These are phyloP conservation scores for Solanum virginianum DNA, from an alignment of 257 asterid genomes.

Conservation along the genomic window DNA sequence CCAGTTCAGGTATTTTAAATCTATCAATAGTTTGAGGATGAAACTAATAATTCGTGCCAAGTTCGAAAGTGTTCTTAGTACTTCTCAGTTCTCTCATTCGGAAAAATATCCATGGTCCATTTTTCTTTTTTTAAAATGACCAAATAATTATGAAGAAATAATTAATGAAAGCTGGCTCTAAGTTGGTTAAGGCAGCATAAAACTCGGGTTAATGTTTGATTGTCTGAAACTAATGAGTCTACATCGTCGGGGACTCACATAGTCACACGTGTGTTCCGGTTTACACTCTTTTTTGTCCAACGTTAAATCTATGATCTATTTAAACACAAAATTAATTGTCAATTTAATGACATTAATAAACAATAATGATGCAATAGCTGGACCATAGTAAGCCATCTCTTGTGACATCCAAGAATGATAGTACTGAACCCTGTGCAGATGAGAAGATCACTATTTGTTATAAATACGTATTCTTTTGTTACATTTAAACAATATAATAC, in stretches of 20 bases:
- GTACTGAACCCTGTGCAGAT: background rate
- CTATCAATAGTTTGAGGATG: too few relatives aligned
- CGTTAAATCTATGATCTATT: background rate
- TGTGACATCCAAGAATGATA: slow-evolving; percentile 2
- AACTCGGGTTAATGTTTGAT: background rate
- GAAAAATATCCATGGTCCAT: too few relatives aligned
- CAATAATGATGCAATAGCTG: background rate
- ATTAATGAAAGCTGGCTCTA: background rate
- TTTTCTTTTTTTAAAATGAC: too few relatives aligned
- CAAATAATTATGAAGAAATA: background rate
- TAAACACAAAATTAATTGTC: background rate
- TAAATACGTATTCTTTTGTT: background rate
- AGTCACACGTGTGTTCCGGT: background rate
- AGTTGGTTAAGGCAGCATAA: background rate
- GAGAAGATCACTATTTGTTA: background rate
- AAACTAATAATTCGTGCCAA: too few relatives aligned
- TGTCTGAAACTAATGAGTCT: background rate
- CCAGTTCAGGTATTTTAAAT: too few relatives aligned
- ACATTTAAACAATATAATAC: background rate
- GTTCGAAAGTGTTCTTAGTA: too few relatives aligned
- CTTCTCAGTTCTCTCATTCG: too few relatives aligned
- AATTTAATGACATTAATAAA: background rate
- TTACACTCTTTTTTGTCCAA: background rate
- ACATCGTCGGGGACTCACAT: background rate
- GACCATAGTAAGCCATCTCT: background rate